Evolutionary conservation across 2,329 filamentous ascomycete genomes (phyloP).

Genomic region (Phyllosticta capitalensis): DNA sequence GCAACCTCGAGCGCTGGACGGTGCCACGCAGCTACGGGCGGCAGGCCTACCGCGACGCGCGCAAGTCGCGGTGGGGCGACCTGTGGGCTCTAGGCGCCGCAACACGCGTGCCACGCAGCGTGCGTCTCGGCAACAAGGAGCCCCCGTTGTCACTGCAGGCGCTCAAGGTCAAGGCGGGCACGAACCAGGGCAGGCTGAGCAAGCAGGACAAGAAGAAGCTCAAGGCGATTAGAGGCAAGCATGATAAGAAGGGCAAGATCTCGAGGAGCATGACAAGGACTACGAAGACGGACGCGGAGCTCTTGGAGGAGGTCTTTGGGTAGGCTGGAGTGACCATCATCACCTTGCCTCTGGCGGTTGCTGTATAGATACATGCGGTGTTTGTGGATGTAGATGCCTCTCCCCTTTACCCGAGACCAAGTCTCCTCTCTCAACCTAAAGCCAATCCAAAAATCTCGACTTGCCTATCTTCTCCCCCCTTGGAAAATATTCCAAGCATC

Average conservation of each 20-base stretch:
- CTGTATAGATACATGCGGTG: neutral
- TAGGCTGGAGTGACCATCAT: too few relatives aligned
- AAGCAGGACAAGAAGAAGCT: conserved; percentile 29
- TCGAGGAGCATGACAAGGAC: conserved; percentile 13
- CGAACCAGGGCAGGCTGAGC: conserved; percentile 16
- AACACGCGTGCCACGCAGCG: conserved; percentile 55
- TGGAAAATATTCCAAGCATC: too few relatives aligned
- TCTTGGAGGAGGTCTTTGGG: neutral
- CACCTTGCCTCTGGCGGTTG: neutral
- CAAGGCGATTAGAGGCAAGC: conserved; percentile 31
- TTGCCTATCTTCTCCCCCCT: too few relatives aligned
- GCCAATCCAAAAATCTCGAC: too few relatives aligned
- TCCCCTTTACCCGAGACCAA: neutral
- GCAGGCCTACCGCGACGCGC: conserved; percentile 81
- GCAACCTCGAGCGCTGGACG: conserved; percentile 85
- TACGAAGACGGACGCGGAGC: neutral
- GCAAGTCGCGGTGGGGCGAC: conserved; percentile 86
- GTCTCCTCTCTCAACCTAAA: neutral
- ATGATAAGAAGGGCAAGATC: conserved; percentile 31
- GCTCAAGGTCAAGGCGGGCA: conserved; percentile 19
- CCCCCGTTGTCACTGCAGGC: conserved; percentile 24
- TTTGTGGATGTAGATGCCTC: neutral
- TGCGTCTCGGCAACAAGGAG: conserved; percentile 49
- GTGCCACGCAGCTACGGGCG: conserved; percentile 73
- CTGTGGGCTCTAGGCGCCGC: conserved; percentile 94